These are phyloP conservation scores for Rhizophagus sp. DNA, from an alignment of 192 early-diverging fungal genomes.

Conservation along the genomic window DNA sequence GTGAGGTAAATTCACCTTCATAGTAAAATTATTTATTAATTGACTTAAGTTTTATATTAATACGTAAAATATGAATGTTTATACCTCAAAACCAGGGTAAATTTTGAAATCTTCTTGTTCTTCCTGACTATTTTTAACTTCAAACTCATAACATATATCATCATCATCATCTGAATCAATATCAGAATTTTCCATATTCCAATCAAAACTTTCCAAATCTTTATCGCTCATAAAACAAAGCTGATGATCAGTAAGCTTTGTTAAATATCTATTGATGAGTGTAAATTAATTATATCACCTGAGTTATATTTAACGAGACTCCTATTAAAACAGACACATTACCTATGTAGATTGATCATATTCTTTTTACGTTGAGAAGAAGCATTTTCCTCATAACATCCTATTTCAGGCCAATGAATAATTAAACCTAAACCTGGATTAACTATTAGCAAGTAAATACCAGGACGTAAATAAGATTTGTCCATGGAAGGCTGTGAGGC, in stretches of 20 bases:
- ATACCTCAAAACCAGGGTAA: slow-evolving; percentile 15
- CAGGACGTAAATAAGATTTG: neutral
- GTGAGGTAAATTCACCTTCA: neutral
- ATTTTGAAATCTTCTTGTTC: slow-evolving; percentile 18
- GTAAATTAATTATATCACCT: neutral
- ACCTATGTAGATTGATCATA: slow-evolving; percentile 32
- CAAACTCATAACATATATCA: no score
- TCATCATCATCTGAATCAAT: no score
- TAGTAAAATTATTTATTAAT: neutral
- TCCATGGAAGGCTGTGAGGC: neutral
- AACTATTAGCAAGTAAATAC: neutral
- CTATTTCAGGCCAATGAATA: slow-evolving; percentile 28
- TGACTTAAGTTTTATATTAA: neutral
- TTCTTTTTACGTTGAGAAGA: slow-evolving; percentile 24
- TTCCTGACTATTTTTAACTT: neutral
- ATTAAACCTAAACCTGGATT: neutral
- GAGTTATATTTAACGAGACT: no score
- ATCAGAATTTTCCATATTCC: neutral
- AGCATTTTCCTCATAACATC: slow-evolving; percentile 28
- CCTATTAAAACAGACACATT: neutral
- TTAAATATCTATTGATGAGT: slow-evolving; percentile 7
- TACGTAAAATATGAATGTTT: neutral
- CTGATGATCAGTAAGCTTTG: slow-evolving; percentile 30
- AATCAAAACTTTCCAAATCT: slow-evolving; percentile 23
- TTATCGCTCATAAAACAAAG: slow-evolving; percentile 25